A percentile compares a stretch with the other conserved stretches of the same genome.
Conservation (phyloP, 2,329 filamentous ascomycete genomes). For the Byssochlamys sp. region DNA sequence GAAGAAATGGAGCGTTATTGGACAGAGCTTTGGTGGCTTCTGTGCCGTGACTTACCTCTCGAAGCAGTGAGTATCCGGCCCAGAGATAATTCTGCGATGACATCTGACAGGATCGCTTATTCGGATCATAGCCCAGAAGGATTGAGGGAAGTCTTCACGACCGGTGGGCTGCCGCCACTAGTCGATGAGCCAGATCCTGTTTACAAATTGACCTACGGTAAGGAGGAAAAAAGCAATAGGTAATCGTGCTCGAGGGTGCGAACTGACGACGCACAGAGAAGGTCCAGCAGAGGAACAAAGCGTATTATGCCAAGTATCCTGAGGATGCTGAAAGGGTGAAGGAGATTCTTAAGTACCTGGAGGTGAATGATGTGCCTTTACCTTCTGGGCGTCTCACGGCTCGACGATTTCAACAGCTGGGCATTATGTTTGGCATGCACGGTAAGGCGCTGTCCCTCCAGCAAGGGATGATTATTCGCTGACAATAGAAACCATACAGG, state of each 20-base stretch:
- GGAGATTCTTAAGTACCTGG: conserved; percentile 56
- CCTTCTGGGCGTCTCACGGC: conserved; percentile 65
- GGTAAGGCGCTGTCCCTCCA: conserved; percentile 31
- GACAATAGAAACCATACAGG: conserved; percentile 29
- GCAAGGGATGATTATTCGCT: background rate
- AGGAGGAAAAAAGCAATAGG: conserved; percentile 8
- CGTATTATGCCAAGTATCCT: conserved; percentile 77
- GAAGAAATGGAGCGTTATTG: conserved; percentile 74
- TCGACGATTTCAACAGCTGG: conserved; percentile 65
- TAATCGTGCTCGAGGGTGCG: background rate
- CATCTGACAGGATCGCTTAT: background rate
- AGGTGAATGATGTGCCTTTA: conserved; percentile 52
- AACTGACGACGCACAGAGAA: conserved; percentile 37
- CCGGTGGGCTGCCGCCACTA: conserved; percentile 73
- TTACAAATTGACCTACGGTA: conserved; percentile 59
- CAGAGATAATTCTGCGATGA: background rate
- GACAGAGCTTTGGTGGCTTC: conserved; percentile 89
- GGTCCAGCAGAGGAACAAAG: conserved; percentile 60
- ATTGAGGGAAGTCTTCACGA: conserved; percentile 71
- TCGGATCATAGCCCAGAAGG: conserved; percentile 52
- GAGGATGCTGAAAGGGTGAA: conserved; percentile 64
- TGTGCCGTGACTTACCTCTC: conserved; percentile 75
- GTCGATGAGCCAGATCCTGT: conserved; percentile 63
- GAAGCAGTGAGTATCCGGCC: conserved; percentile 43
- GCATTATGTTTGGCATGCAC: conserved; percentile 68